Conservation (phyloP, 2,329 filamentous ascomycete species). For the Pseudogymnoascus sp. region DNA sequence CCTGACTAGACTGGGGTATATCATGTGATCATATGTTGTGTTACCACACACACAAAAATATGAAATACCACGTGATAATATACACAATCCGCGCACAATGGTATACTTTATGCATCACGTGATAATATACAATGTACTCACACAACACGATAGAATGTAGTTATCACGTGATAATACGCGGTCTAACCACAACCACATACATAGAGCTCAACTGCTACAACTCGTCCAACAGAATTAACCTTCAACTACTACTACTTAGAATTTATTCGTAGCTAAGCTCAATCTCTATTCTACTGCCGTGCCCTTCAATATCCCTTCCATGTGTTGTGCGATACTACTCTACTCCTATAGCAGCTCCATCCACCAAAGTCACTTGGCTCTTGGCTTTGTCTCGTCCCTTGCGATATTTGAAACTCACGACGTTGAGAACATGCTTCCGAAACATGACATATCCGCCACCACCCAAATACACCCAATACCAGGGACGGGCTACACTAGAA, state of each 20-base stretch:
- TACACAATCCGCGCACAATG: too few species aligned
- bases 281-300: not conserved
- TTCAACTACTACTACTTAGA: not conserved
- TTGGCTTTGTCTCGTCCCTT: not conserved
- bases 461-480: constrained; percentile 1
- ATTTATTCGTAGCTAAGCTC: not conserved
- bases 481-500: not conserved
- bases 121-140: not conserved
- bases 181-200: not conserved
- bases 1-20: not conserved
- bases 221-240: not conserved
- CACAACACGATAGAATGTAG: too few species aligned
- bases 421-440: constrained; percentile 6
- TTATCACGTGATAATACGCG: not conserved
- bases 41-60: not conserved
- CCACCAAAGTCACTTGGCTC: not conserved
- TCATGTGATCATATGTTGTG: not conserved
- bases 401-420: not conserved
- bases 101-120: not conserved
- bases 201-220: not conserved
- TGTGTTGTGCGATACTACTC: not conserved
- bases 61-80: not conserved
- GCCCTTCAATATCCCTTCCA: not conserved
- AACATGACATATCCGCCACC: constrained; percentile 10
- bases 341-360: not conserved